Percentiles rank a stretch among this genome's conserved stretches.
phyloP scores from a whole-genome alignment of 495 filamentous ascomycete genomes.

The Penicilliopsis zonata region DNA sequence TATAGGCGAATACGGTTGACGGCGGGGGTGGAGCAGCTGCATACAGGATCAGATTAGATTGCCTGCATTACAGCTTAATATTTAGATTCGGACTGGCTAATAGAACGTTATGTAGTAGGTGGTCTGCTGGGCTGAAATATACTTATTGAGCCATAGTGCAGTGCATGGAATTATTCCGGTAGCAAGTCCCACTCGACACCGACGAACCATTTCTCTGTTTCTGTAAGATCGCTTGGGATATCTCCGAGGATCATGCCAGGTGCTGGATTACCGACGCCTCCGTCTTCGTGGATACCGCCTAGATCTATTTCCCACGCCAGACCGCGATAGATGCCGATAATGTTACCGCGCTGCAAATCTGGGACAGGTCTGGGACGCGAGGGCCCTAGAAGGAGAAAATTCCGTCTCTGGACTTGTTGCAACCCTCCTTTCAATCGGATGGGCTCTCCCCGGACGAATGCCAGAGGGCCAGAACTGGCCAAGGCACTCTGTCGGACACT shows the following conservation, averaged over 20 bases:
- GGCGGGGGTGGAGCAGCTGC: no score
- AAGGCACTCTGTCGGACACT: conserved; percentile 9
- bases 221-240: background rate
- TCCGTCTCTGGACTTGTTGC: no score
- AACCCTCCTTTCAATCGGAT: background rate
- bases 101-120: no score
- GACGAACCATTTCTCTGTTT: conserved; percentile 13
- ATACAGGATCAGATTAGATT: no score
- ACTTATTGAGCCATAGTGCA: no score
- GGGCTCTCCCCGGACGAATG: conserved; percentile 14
- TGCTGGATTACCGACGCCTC: background rate
- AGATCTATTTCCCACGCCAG: conserved; percentile 25
- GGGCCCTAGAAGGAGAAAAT: conserved; percentile 19
- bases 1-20: no score
- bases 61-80: no score
- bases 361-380: conserved; percentile 10
- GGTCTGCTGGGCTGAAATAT: no score
- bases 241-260: no score
- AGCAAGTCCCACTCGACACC: conserved; percentile 32
- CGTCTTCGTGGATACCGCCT: background rate
- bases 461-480: conserved; percentile 17
- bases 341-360: conserved; percentile 10
- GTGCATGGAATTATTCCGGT: background rate
- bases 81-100: no score
- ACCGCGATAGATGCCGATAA: conserved; percentile 20